Base-by-base conservation (phyloP, 2,329 filamentous ascomycete species). In the Curvularia sp. region DNA sequence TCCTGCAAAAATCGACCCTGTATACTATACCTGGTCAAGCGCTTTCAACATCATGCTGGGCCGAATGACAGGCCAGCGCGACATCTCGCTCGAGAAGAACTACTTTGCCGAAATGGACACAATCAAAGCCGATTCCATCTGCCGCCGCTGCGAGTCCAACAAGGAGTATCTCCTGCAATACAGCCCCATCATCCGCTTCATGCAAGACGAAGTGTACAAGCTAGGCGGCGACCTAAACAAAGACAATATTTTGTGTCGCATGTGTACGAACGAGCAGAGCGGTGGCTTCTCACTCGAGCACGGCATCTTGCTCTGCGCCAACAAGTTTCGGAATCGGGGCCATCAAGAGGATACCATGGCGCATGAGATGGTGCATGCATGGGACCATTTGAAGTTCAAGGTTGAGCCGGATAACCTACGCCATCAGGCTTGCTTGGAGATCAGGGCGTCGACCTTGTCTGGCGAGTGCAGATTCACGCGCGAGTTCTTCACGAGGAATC, bases 361-460 rank as follows among this genome's bases (percentile, higher is more conserved):
- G 28, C 95, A 99, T 78, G 95, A 99, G 81, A 96, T 99, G 92
- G 90, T 99, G 53, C 95, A 99, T 77, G 93, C 93, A 1, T 98
- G 93, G 83, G 95, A 99, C 76, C 90, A 96, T 76, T 74, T 98
- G 68, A 83, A 94, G 63, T 99, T 92, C 82, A 95, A 97, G 78
- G 88, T 97, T 44, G 89, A 98, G 73, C 91, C 90, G 81, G 78
- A 81, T n/a, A 86, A 91, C 75, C 76, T 99, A 78, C 88, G 89
- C 76, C 95, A 99, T 79, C 91, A 93, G 35, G 95, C 95, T 55
- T 99, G 95, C 77, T 90, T 93, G 55, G 95, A 99, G 91, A 98
- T 99, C 69, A 89, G 95, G 64, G 95, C 95, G 12, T 93, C 90
- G 42, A 97, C 92, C 78, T 83, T 99, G 55, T 95, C 90, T 70